phyloP scores from a whole-genome alignment of 345 rosid species.

The Draba incana region DNA sequence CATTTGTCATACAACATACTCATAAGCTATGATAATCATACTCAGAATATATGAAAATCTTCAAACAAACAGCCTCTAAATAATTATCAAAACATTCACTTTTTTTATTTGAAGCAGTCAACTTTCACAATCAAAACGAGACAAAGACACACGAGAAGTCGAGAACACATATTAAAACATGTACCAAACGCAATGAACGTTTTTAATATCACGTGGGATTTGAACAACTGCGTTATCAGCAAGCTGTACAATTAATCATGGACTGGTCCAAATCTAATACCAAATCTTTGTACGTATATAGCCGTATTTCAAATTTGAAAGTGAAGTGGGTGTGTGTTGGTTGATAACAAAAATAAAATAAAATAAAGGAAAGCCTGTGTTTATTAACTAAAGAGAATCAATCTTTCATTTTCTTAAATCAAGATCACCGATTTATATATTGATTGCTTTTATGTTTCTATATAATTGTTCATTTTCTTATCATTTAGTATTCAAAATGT shows the following conservation, averaged over 20 bases:
- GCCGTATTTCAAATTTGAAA: constrained; percentile 7
- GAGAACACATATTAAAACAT: constrained; percentile 6
- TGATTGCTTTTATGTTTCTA: not conserved
- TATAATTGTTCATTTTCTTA: not conserved
- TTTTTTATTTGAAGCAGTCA: not conserved
- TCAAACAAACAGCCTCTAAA: not conserved
- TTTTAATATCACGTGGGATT: constrained; percentile 29
- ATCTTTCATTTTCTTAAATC: constrained; percentile 21
- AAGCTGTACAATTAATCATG: constrained; percentile 25
- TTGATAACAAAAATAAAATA: not conserved
- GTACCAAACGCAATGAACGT: constrained; percentile 14
- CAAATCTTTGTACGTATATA: constrained; percentile 12
- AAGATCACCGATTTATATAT: not conserved
- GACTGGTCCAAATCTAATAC: constrained; percentile 22
- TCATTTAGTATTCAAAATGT: not conserved
- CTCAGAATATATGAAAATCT: constrained; percentile 2
- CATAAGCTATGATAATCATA: constrained; percentile 5
- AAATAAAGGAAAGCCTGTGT: constrained; percentile 3
- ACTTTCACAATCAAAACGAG: constrained; percentile 27
- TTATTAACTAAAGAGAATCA: not conserved
- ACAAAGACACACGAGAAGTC: constrained; percentile 31
- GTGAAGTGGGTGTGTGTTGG: not conserved
- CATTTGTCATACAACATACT: not conserved
- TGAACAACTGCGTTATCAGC: constrained; percentile 14
- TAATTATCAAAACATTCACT: constrained; percentile 10